A percentile compares a stretch with the other conserved stretches of the same genome.
These are phyloP conservation scores for Amanita phalloides DNA, from an alignment of 768 basidiomycete genomes.

Conservation along the genomic window DNA sequence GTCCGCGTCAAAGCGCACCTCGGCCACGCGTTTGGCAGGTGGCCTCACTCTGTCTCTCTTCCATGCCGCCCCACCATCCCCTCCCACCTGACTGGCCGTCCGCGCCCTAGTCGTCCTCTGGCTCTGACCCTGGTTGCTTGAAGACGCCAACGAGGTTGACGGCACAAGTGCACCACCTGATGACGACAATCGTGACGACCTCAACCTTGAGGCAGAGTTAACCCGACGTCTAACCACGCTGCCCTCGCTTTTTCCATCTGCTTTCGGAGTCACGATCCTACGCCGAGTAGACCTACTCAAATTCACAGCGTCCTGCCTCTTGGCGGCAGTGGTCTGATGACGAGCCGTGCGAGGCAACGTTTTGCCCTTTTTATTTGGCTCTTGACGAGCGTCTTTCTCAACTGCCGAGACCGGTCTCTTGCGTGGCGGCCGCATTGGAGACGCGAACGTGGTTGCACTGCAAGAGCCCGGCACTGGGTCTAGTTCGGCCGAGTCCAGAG, in stretches of 20 bases:
- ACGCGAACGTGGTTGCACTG: slow-evolving; percentile 14
- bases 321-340: slow-evolving; percentile 4
- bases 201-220: slow-evolving; percentile 6
- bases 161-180: background rate
- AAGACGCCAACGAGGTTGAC: background rate
- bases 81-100: background rate
- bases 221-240: background rate
- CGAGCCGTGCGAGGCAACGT: background rate
- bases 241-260: background rate
- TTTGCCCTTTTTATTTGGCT: slow-evolving; percentile 21
- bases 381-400: slow-evolving; percentile 10
- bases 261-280: background rate
- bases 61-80: background rate
- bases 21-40: background rate
- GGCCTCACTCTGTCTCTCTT: background rate
- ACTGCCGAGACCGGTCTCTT: slow-evolving; percentile 34
- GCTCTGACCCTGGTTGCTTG: background rate
- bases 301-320: background rate
- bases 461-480: slow-evolving; percentile 6
- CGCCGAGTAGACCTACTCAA: background rate
- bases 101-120: background rate
- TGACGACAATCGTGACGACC: slow-evolving; percentile 2
- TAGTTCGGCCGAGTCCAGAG: background rate
- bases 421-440: slow-evolving; percentile 30
- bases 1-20: background rate